Evolutionary conservation across 768 basidiomycete species (phyloP).

Genomic region (Suillus decipiens): DNA sequence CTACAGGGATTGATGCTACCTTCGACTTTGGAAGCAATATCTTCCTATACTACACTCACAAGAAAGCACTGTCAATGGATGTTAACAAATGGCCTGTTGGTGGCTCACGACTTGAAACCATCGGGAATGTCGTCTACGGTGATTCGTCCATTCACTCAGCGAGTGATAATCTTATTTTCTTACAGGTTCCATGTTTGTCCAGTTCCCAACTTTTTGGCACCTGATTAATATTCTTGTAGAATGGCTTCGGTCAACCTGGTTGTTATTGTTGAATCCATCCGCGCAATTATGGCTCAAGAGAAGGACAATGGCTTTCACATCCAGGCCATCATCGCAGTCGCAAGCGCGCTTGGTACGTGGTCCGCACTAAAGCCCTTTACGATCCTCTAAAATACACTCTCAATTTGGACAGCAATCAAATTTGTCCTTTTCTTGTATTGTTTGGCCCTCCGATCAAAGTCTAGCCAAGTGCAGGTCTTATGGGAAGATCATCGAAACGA

Average conservation of each 20-base stretch:
- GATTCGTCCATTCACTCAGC: conserved; percentile 11
- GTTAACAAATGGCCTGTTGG: conserved; percentile 90
- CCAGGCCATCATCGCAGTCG: conserved; percentile 81
- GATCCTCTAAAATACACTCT: conserved; percentile 6
- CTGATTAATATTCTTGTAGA: conserved; percentile 37
- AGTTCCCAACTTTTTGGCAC: not conserved
- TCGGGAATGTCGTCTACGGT: conserved; percentile 89
- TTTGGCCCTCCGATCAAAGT: conserved; percentile 70
- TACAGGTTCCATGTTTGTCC: conserved; percentile 49
- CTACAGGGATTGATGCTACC: conserved; percentile 86
- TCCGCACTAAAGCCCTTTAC: not conserved
- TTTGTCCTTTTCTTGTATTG: conserved; percentile 87
- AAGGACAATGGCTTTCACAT: conserved; percentile 67
- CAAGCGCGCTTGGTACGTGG: conserved; percentile 65
- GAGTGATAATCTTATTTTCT: not conserved
- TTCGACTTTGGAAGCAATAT: conserved; percentile 85
- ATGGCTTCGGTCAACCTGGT: conserved; percentile 94
- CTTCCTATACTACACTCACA: conserved; percentile 78
- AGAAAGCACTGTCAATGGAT: conserved; percentile 70
- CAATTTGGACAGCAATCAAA: conserved; percentile 65
- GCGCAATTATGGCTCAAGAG: conserved; percentile 64
- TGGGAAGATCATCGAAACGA: conserved; percentile 98
- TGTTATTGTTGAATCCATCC: conserved; percentile 84
- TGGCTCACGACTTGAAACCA: conserved; percentile 86
- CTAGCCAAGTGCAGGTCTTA: conserved; percentile 91